Evolutionary conservation across 2,329 filamentous ascomycete genomes (phyloP).

Genomic region (Canariomyces notabilis): DNA sequence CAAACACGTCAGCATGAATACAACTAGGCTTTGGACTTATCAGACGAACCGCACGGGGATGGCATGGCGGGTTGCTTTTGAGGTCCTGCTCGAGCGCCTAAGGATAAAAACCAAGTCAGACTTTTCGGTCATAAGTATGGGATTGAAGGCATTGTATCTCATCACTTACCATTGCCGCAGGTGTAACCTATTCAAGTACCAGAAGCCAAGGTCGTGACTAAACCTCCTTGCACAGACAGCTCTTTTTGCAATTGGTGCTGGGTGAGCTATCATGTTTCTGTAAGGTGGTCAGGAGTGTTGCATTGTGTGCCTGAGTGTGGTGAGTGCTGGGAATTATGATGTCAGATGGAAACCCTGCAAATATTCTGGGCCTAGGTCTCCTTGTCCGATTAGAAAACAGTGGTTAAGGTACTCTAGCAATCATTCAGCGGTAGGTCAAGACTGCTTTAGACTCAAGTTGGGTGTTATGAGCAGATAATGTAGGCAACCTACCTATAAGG

Average conservation of each 20-base stretch:
- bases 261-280: no score
- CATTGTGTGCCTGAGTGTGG: background rate
- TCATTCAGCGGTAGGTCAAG: no score
- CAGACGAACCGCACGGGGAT: slow-evolving; percentile 69
- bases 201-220: background rate
- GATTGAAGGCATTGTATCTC: background rate
- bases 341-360: slow-evolving; percentile 12
- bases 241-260: background rate
- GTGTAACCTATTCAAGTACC: background rate
- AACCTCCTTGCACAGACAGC: background rate
- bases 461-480: no score
- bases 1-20: slow-evolving; percentile 2
- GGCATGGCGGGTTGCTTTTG: slow-evolving; percentile 71
- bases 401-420: no score
- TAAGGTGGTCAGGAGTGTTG: background rate
- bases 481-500: no score
- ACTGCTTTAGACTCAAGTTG: no score
- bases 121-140: slow-evolving; percentile 1
- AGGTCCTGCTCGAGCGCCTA: slow-evolving; percentile 63
- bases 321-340: slow-evolving; percentile 14
- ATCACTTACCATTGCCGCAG: background rate
- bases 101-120: background rate
- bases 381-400: no score
- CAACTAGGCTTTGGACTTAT: slow-evolving; percentile 1
- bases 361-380: no score